Evolutionary conservation across 1,284 basidiomycete species (phyloP).

Genomic region (Singerocomus inundabilis): DNA sequence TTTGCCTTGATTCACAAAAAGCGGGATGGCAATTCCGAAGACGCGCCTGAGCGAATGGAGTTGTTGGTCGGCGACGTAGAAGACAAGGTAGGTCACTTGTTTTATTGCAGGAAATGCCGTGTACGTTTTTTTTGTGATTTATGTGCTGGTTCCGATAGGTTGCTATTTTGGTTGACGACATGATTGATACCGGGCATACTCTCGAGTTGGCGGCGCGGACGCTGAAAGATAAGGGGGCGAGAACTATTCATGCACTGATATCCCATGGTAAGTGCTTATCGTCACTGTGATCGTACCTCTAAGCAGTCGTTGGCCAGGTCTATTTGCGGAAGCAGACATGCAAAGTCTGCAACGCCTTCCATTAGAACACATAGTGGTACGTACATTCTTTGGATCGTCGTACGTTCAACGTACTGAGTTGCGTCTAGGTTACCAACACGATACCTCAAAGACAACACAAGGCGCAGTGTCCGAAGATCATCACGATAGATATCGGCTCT

Average conservation of each 20-base stretch:
- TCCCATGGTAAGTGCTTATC: conserved; percentile 73
- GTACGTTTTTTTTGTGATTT: background rate
- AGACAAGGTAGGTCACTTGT: conserved; percentile 65
- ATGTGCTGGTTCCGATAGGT: conserved; percentile 44
- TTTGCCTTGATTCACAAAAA: conserved; percentile 97
- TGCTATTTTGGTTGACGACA: conserved; percentile 96
- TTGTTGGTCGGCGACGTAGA: conserved; percentile 95
- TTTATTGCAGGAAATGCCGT: conserved; percentile 1
- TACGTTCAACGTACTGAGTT: background rate
- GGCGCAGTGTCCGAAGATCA: conserved; percentile 57
- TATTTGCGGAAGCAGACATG: conserved; percentile 86
- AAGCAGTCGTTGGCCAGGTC: conserved; percentile 48
- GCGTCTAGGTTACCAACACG: conserved; percentile 69
- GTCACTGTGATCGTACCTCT: conserved; percentile 3
- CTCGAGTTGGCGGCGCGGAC: conserved; percentile 84
- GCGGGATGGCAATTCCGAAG: conserved; percentile 57
- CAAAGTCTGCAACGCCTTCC: conserved; percentile 75
- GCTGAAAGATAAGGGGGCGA: conserved; percentile 86
- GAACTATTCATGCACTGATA: conserved; percentile 84
- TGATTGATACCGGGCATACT: conserved; percentile 95
- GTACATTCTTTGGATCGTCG: conserved; percentile 40
- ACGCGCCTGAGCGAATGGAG: conserved; percentile 82
- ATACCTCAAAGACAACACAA: conserved; percentile 65
- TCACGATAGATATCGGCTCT: conserved; percentile 83
- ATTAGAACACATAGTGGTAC: conserved; percentile 83